These are phyloP conservation scores for Metarhizium guizhouense DNA, from an alignment of 2,329 filamentous ascomycete species.

Conservation along the genomic window DNA sequence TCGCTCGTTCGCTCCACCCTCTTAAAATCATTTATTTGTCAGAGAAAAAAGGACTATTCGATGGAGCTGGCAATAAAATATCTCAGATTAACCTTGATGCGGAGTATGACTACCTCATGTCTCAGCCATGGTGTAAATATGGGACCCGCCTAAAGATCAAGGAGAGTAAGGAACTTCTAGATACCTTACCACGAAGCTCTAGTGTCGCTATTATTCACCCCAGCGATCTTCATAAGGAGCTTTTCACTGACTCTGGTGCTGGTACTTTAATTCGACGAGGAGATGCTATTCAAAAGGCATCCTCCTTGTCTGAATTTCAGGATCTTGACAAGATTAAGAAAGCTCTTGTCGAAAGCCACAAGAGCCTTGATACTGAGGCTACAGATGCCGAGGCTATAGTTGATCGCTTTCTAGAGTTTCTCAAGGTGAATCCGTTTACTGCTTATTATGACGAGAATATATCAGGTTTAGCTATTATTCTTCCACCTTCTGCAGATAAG, in stretches of 20 bases:
- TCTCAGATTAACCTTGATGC: too few relatives aligned
- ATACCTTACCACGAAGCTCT: slow-evolving; percentile 79
- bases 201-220: slow-evolving; percentile 97
- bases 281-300: slow-evolving; percentile 74
- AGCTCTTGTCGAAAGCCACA: slow-evolving; percentile 71
- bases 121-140: too few relatives aligned
- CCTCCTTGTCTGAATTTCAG: slow-evolving; percentile 60
- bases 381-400: slow-evolving; percentile 70
- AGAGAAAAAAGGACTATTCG: too few relatives aligned
- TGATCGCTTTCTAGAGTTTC: slow-evolving; percentile 74
- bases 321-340: slow-evolving; percentile 69
- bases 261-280: slow-evolving; percentile 88
- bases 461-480: slow-evolving; percentile 83
- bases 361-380: slow-evolving; percentile 43
- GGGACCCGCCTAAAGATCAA: too few relatives aligned
- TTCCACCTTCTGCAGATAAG: slow-evolving; percentile 59
- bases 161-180: too few relatives aligned
- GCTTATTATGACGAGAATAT: slow-evolving; percentile 92
- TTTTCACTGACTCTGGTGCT: slow-evolving; percentile 92
- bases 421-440: slow-evolving; percentile 73
- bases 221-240: slow-evolving; percentile 87
- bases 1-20: too few relatives aligned
- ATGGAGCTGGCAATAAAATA: too few relatives aligned
- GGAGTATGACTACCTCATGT: too few relatives aligned
- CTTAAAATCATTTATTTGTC: too few relatives aligned